A percentile compares a stretch with the other conserved stretches of the same genome.
phyloP scores from a whole-genome alignment of 768 basidiomycete genomes.

The Xanthoconium purpureum region DNA sequence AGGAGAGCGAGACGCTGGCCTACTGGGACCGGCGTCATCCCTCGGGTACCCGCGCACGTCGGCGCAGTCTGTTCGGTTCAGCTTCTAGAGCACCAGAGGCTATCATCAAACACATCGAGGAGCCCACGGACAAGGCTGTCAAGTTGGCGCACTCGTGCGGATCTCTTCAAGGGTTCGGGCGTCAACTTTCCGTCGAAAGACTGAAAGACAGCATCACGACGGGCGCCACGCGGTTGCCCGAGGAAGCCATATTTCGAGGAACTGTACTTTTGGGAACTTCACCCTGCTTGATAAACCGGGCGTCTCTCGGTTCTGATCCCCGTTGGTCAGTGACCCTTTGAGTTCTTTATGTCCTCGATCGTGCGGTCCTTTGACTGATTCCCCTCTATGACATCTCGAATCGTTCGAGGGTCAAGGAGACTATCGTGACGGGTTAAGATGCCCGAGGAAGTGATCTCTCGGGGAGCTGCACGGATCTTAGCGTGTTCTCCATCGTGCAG shows the following conservation, averaged over 20 bases:
- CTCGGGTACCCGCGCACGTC: conserved; percentile 44
- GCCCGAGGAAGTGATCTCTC: conserved; percentile 31
- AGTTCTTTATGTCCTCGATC: too few species aligned
- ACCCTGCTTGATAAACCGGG: too few species aligned
- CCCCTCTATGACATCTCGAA: too few species aligned
- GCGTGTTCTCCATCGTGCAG: neutral
- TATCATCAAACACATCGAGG: conserved; percentile 30
- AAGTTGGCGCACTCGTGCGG: conserved; percentile 47
- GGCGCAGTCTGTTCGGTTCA: conserved; percentile 21
- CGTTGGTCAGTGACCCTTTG: too few species aligned
- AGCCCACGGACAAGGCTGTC: conserved; percentile 38
- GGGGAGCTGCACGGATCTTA: conserved; percentile 25
- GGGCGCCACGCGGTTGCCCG: conserved; percentile 9
- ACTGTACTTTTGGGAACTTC: too few species aligned
- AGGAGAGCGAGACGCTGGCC: conserved; percentile 46
- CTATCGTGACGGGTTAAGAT: conserved; percentile 24
- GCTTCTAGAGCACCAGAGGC: conserved; percentile 17
- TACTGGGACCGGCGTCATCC: conserved; percentile 56
- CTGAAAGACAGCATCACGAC: conserved; percentile 30
- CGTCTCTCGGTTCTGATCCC: too few species aligned
- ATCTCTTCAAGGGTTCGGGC: conserved; percentile 39
- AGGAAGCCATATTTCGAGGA: conserved; percentile 34
- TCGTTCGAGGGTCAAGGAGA: conserved; percentile 17
- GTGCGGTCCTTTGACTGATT: too few species aligned
- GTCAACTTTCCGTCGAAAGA: conserved; percentile 30